Evolutionary conservation across 2,329 filamentous ascomycete genomes (phyloP).

Genomic region (Neonectria ditissima): DNA sequence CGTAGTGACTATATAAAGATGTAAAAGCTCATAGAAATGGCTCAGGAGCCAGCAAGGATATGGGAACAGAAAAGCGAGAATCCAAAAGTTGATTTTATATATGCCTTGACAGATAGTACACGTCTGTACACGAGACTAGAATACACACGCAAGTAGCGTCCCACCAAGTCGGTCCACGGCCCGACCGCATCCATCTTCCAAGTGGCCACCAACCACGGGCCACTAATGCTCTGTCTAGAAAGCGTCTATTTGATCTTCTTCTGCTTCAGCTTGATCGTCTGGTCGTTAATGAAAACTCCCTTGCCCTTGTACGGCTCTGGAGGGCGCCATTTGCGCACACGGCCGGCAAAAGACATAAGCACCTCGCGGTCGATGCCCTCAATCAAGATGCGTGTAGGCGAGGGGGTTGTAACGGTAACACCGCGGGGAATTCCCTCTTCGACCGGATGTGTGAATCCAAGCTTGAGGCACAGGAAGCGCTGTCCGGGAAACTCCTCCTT

Average conservation of each 20-base stretch:
- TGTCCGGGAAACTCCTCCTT: slow-evolving; percentile 85
- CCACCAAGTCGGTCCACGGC: slow-evolving; percentile 8
- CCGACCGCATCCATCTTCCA: slow-evolving; percentile 13
- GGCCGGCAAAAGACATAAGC: slow-evolving; percentile 90
- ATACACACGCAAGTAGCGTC: slow-evolving; percentile 47
- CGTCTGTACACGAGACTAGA: slow-evolving; percentile 46
- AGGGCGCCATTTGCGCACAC: slow-evolving; percentile 87
- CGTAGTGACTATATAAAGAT: slow-evolving; percentile 18
- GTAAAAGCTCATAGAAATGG: slow-evolving; percentile 1
- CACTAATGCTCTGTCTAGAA: slow-evolving; percentile 16
- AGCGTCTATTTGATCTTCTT: slow-evolving; percentile 87
- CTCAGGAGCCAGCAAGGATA: slow-evolving; percentile 13
- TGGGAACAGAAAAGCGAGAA: slow-evolving; percentile 19
- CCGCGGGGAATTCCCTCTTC: slow-evolving; percentile 87
- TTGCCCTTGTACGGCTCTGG: slow-evolving; percentile 99
- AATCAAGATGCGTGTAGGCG: slow-evolving; percentile 90
- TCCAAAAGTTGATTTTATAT: slow-evolving; percentile 42
- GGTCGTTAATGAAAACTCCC: slow-evolving; percentile 97
- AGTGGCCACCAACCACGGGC: slow-evolving; percentile 24
- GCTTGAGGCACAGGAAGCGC: slow-evolving; percentile 91
- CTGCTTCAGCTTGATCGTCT: slow-evolving; percentile 97
- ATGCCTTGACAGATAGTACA: slow-evolving; percentile 49
- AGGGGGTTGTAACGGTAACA: slow-evolving; percentile 86
- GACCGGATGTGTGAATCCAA: slow-evolving; percentile 96
- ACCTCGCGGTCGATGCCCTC: slow-evolving; percentile 89